Conservation (phyloP, 2,329 filamentous ascomycete genomes). For the Arachnomyces sp. region DNA sequence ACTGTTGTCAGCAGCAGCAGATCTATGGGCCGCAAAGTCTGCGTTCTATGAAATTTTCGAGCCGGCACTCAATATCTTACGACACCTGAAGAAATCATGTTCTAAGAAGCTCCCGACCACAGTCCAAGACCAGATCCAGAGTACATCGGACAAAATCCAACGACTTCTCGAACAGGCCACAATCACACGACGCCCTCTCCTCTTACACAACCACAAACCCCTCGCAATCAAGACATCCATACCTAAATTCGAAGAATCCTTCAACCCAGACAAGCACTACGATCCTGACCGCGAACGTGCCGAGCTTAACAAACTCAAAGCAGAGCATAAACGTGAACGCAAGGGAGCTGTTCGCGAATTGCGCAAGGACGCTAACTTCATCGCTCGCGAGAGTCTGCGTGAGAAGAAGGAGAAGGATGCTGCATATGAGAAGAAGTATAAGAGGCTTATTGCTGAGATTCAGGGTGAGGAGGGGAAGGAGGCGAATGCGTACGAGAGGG, state of each 20-base stretch:
- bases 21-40: conserved; percentile 63
- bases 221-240: conserved; percentile 79
- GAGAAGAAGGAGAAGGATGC: conserved; percentile 90
- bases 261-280: conserved; percentile 94
- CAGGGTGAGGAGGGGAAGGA: conserved; percentile 86
- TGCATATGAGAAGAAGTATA: conserved; percentile 95
- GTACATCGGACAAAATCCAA: conserved; percentile 29
- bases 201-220: conserved; percentile 81
- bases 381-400: conserved; percentile 79
- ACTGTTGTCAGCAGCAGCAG: conserved; percentile 59
- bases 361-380: conserved; percentile 88
- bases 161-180: conserved; percentile 49
- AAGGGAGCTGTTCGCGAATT: conserved; percentile 93
- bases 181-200: conserved; percentile 64
- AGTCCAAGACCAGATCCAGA: conserved; percentile 22
- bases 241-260: conserved; percentile 92
- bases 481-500: conserved; percentile 79
- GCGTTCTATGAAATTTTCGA: conserved; percentile 73
- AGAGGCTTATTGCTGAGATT: conserved; percentile 84
- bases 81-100: conserved; percentile 52
- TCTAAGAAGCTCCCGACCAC: conserved; percentile 42
- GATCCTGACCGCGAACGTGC: conserved; percentile 87
- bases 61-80: conserved; percentile 52
- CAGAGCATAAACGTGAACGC: conserved; percentile 87
- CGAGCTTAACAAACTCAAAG: conserved; percentile 72